Percentiles rank a stretch among this genome's conserved stretches.
These are phyloP conservation scores for Geotrichum restrictum DNA, from an alignment of 1,139 yeast species.

Conservation along the genomic window DNA sequence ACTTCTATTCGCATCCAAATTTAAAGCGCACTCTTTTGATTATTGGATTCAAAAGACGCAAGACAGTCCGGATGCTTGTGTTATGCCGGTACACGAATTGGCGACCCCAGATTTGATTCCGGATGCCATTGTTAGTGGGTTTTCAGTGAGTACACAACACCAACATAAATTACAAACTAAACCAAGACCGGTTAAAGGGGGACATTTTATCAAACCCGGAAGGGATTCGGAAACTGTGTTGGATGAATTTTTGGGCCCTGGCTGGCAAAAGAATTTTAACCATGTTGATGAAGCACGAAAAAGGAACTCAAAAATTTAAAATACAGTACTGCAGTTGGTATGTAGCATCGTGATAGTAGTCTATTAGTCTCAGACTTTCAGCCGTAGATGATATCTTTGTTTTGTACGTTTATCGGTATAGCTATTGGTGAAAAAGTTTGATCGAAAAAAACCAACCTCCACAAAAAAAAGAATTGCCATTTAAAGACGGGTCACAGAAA, in stretches of 20 bases:
- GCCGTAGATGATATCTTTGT: no score
- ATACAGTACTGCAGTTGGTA: no score
- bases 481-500: no score
- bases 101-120: constrained; percentile 21
- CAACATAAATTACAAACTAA: neutral
- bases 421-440: no score
- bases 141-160: neutral
- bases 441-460: no score
- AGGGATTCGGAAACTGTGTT: neutral
- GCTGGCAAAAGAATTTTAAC: constrained; percentile 8
- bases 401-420: no score
- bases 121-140: constrained; percentile 14
- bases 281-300: no score
- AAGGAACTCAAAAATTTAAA: no score
- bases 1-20: constrained; percentile 15
- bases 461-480: no score
- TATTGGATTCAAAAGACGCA: constrained; percentile 21
- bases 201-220: neutral
- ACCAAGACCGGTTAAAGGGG: constrained; percentile 1
- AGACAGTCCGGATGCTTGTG: constrained; percentile 23
- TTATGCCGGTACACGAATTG: constrained; percentile 21
- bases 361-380: no score
- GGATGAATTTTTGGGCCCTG: constrained; percentile 8
- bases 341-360: no score
- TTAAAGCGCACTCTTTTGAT: constrained; percentile 16